Evolutionary conservation across 1,284 basidiomycete genomes (phyloP), one percentile per base, ranked within the genome.

Genomic region (Microbotryomycetes sp.): DNA sequence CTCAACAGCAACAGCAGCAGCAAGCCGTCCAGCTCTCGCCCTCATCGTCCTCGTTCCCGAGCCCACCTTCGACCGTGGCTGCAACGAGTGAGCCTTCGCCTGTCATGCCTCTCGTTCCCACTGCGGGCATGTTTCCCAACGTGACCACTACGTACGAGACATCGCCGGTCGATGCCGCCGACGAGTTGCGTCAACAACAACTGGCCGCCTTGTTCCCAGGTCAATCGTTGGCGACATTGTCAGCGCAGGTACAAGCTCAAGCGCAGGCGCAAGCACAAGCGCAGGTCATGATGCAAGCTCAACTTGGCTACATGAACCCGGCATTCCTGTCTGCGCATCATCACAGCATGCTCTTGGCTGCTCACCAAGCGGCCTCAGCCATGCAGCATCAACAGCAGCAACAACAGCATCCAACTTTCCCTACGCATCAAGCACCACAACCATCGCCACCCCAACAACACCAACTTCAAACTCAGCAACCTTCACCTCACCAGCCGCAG

Each of bases 41-140:
- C 9, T 42, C 36, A 19, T 9, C 19, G 9, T 42, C 36, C 9
- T 42, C 36, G 9, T 9, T 42, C 12, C 36, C 36, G 19, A 42
- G 36, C 36, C 87, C 0, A 85, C 92, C 75, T 83, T 92, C 69
- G 86, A 87, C 72, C 83, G 86, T 53, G 86, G 87, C 58, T 84
- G 90, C 63, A 81, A 88, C 54, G 87, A 89, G 73, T 84, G 89
- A 60, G 77, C 86, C 49, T 79, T 88, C 59, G 88, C 89, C 25
- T 82, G 36, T 19, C 12, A 9, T 42, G 36, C 36, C 36, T 19
- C 9, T 42, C 12, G 9, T 19, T 19, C 36, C 19, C 12, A 19
- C 12, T 42, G 36, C 36, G 9, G 36, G 36, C 36, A 42, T 42
- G 36, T 42, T 42, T 19, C 19, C 36, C 12, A 42, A 19, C 36